Conservation (phyloP, 2,329 filamentous ascomycete species). For the Dothiorella sarmentorum region DNA sequence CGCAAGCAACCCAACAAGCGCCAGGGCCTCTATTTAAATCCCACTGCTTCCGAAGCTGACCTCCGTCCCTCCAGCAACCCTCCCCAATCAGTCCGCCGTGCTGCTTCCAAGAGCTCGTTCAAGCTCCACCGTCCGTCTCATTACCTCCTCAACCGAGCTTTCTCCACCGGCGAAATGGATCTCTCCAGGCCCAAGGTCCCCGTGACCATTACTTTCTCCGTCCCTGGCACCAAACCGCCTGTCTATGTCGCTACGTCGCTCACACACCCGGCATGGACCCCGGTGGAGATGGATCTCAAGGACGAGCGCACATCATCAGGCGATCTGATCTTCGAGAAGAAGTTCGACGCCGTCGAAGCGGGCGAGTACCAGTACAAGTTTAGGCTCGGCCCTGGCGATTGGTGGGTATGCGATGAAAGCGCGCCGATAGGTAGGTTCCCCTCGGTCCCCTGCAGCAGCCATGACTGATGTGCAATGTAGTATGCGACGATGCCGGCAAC, state of each 20-base stretch:
- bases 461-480: conserved; percentile 34
- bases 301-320: conserved; percentile 47
- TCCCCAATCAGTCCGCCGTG: conserved; percentile 8
- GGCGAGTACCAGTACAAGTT: conserved; percentile 73
- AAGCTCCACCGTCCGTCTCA: conserved; percentile 13
- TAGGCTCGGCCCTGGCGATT: conserved; percentile 62
- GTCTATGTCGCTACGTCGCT: conserved; percentile 70
- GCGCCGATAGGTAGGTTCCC: conserved; percentile 53
- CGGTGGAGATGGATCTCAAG: conserved; percentile 59
- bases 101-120: conserved; percentile 3
- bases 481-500: conserved; percentile 51
- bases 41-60: conserved; percentile 17
- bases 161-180: conserved; percentile 4
- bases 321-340: conserved; percentile 57
- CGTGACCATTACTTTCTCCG: conserved; percentile 60
- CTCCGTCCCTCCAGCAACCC: not conserved
- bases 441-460: not conserved
- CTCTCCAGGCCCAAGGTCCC: conserved; percentile 17
- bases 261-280: conserved; percentile 63
- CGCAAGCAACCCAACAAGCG: not conserved
- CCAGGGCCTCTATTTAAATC: not conserved
- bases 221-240: conserved; percentile 60
- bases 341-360: conserved; percentile 53
- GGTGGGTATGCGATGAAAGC: conserved; percentile 66
- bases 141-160: not conserved